Evolutionary conservation across 2,329 filamentous ascomycete genomes (phyloP).

Genomic region (Pseudopyrenochaeta lycopersici): DNA sequence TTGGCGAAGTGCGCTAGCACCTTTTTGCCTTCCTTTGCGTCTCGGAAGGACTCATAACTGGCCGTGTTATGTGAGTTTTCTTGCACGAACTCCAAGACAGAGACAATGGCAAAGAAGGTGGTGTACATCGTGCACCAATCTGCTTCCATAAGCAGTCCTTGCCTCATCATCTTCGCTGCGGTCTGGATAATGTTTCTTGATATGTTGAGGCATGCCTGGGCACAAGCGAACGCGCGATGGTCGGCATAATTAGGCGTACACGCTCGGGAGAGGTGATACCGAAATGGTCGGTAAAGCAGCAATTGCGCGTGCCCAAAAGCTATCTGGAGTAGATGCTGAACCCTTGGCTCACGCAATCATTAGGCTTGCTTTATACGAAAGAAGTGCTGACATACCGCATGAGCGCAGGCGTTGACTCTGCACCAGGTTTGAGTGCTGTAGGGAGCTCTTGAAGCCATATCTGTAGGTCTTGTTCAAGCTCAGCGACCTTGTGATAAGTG

Average conservation of each 20-base stretch:
- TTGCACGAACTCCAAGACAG: constrained; percentile 78
- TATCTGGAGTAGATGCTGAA: constrained; percentile 77
- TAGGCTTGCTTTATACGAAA: neutral
- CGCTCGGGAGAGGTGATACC: constrained; percentile 77
- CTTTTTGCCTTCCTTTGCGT: constrained; percentile 83
- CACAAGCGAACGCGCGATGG: constrained; percentile 80
- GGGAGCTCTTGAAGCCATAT: constrained; percentile 73
- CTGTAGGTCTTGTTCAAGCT: constrained; percentile 65
- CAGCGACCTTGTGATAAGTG: constrained; percentile 55
- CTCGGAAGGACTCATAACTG: constrained; percentile 80
- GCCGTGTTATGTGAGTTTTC: constrained; percentile 79
- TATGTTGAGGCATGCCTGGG: constrained; percentile 70
- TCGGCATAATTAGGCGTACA: constrained; percentile 63
- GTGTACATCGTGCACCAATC: constrained; percentile 89
- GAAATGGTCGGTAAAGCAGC: constrained; percentile 80
- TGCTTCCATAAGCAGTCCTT: constrained; percentile 75
- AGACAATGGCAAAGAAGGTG: constrained; percentile 82
- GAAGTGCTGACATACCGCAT: constrained; percentile 67
- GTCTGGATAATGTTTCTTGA: constrained; percentile 80
- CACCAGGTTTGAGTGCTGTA: constrained; percentile 77
- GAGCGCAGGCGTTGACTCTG: constrained; percentile 76
- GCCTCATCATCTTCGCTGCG: constrained; percentile 76
- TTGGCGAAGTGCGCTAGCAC: constrained; percentile 80
- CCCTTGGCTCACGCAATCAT: constrained; percentile 47
- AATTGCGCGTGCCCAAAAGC: constrained; percentile 83